Conservation (phyloP, 352 stramenopile species). For the Phytopythium litorale region DNA sequence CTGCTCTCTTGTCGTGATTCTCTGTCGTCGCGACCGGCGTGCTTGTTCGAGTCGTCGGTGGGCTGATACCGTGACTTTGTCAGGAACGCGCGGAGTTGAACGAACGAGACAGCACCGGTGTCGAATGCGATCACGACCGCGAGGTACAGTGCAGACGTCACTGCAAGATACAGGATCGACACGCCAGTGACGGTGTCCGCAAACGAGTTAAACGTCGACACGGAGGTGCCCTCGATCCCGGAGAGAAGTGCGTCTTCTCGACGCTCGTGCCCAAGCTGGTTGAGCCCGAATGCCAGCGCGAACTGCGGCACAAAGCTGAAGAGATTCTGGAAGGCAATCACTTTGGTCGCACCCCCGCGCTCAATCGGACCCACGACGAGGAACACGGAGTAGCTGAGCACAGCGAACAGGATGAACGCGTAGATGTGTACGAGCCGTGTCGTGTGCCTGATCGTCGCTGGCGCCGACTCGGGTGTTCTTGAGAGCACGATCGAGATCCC, state of each 20-base stretch:
- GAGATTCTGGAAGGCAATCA: constrained; percentile 11
- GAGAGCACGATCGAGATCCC: constrained; percentile 12
- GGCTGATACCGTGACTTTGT: neutral
- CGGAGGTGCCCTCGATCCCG: neutral
- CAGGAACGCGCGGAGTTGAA: neutral
- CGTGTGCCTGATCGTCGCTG: neutral
- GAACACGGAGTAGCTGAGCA: constrained; percentile 14
- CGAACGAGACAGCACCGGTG: constrained; percentile 1
- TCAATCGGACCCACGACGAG: constrained; percentile 5
- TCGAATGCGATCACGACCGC: constrained; percentile 37
- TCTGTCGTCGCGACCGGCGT: neutral
- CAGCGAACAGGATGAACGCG: constrained; percentile 11
- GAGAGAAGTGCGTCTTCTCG: neutral
- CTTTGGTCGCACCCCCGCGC: neutral
- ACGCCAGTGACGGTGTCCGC: constrained; percentile 7
- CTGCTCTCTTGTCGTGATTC: neutral
- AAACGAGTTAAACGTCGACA: constrained; percentile 10
- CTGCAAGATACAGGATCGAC: constrained; percentile 38
- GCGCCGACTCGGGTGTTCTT: neutral
- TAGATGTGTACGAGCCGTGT: constrained; percentile 9
- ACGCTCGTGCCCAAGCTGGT: constrained; percentile 9
- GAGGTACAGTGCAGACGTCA: constrained; percentile 40
- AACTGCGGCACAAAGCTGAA: constrained; percentile 26
- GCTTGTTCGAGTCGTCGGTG: neutral
- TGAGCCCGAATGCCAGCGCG: constrained; percentile 14